Percentiles rank a stretch among this genome's conserved stretches.
These are phyloP conservation scores for Cladosporium sp. DNA, from an alignment of 2,329 filamentous ascomycete species.

Conservation along the genomic window DNA sequence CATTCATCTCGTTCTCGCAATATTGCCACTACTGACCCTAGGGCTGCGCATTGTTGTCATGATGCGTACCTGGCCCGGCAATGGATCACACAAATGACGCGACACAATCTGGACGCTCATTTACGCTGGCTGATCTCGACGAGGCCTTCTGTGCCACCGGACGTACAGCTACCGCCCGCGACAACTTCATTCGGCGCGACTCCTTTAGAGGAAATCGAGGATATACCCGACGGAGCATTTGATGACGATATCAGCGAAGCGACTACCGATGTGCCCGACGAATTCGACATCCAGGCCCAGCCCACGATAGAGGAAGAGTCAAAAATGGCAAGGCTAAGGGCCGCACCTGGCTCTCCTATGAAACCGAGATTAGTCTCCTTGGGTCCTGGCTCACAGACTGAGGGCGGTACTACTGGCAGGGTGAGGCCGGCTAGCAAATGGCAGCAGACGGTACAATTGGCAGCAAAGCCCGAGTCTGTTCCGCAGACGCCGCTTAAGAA, in stretches of 20 bases:
- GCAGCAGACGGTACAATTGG: constrained; percentile 4
- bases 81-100: constrained; percentile 40
- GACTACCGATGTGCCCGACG: background rate
- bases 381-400: background rate
- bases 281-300: background rate
- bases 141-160: constrained; percentile 34
- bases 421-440: background rate
- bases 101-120: constrained; percentile 46
- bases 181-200: constrained; percentile 11
- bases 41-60: background rate
- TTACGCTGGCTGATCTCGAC: constrained; percentile 45
- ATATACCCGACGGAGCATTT: constrained; percentile 12
- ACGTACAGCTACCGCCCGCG: constrained; percentile 6
- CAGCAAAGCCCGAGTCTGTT: background rate
- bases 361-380: constrained; percentile 32
- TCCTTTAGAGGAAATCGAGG: constrained; percentile 4
- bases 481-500: constrained; percentile 7
- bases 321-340: constrained; percentile 43
- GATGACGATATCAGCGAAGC: constrained; percentile 9
- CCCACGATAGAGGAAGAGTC: background rate
- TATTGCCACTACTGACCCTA: background rate
- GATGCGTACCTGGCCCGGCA: constrained; percentile 7
- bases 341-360: constrained; percentile 39
- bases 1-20: background rate
- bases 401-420: background rate